Percentiles rank a stretch among this genome's conserved stretches.
These are phyloP conservation scores for Beta vulgaris DNA, from an alignment of 148 eudicot species.

Conservation along the genomic window DNA sequence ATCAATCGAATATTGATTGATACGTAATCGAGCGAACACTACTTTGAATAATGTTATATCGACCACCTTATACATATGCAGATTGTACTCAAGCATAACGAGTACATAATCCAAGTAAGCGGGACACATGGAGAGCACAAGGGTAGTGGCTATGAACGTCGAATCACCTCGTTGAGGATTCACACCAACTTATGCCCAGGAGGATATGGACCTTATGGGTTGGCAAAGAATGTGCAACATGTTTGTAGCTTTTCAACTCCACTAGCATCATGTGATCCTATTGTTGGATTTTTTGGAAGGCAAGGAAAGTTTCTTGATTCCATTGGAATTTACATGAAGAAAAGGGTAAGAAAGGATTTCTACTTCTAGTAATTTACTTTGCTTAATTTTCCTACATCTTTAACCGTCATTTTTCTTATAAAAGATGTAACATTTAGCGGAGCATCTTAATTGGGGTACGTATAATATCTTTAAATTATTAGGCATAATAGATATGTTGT, in stretches of 20 bases:
- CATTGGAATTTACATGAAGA: conserved; percentile 10
- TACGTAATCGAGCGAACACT: too few species aligned
- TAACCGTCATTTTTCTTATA: too few species aligned
- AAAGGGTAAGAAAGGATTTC: not conserved
- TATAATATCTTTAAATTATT: too few species aligned
- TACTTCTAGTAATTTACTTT: not conserved
- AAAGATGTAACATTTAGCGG: too few species aligned
- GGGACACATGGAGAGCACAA: conserved; percentile 13
- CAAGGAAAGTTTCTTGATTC: conserved; percentile 4
- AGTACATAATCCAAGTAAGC: conserved; percentile 17
- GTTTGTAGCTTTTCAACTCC: conserved; percentile 13
- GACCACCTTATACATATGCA: not conserved
- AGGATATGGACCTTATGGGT: conserved; percentile 23
- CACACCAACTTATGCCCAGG: conserved; percentile 6
- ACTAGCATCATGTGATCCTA: not conserved
- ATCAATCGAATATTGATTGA: too few species aligned
- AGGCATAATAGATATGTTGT: too few species aligned
- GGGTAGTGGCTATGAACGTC: not conserved
- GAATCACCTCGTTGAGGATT: conserved; percentile 10
- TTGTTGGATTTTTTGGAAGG: conserved; percentile 20
- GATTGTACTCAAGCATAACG: conserved; percentile 2
- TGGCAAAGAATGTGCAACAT: not conserved
- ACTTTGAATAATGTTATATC: too few species aligned
- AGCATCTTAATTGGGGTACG: too few species aligned
- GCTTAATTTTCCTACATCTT: not conserved